Base-by-base conservation (phyloP, 257 asterid genomes). In the Jacaranda mimosifolia region DNA sequence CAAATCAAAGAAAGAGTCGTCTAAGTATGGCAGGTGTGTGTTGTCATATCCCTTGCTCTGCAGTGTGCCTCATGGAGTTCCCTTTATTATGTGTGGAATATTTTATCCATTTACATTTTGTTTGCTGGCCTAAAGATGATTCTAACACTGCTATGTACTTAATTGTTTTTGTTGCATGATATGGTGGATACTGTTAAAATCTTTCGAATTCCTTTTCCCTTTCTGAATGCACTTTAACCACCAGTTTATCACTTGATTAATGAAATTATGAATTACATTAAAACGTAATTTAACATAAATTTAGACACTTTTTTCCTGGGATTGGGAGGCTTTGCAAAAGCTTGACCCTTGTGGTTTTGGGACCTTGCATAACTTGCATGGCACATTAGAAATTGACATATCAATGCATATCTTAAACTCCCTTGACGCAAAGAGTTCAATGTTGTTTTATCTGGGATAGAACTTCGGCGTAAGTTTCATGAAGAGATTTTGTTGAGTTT, bases 21-120 rank as follows among this genome's bases (percentile, higher is more conserved):
- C 97, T 78, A 84, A 76, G 64, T 60, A 81, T 79, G 84, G 80
- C 87, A 90, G 98, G 98, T 96, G 15, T 77, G 86, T 76, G 64
- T 77, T 75, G 48, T 62, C 64, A 60, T 76, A 17, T 75, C 36
- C 51, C 15, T 60, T 64, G 51, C 45, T 49, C 40, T 32, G 64
- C 51, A 67, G 63, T 62, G 67, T 17, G 53, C 39, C 17, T 60
- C 49, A 46, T 78, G 36, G 35, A 55, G 55, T 80, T 75, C 60
- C 58, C 56, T 57, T 71, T 77, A n/a, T 26, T 59, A 71, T 68
- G 45, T 26, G 43, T 9, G 51, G 55, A 58, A 68, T 18, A 70
- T 63, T 63, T 72, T 67, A 73, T 42, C 62, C 45, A 21, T 66
- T 46, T 26, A 48, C 73, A 42, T 79, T 63, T 65, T 65, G 15